phyloP scores from a whole-genome alignment of 1,284 basidiomycete species.

The Gymnopus androsaceus region DNA sequence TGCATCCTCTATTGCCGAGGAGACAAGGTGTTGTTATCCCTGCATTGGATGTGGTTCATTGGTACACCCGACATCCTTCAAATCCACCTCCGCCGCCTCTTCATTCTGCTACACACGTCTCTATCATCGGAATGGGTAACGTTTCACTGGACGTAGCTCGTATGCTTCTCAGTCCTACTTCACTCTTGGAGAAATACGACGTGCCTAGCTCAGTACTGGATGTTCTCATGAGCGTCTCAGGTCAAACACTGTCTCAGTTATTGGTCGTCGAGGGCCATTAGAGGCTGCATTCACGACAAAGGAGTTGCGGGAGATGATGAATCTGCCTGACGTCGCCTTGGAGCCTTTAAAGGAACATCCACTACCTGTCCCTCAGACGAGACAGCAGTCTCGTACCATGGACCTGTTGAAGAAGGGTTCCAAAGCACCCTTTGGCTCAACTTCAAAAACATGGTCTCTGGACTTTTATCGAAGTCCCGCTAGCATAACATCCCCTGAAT shows the following conservation, averaged over 20 bases:
- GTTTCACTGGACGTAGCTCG: constrained; percentile 94
- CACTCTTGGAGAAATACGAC: constrained; percentile 74
- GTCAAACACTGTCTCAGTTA: constrained; percentile 82
- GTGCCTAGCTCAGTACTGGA: constrained; percentile 79
- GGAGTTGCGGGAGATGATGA: constrained; percentile 90
- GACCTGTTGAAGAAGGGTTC: constrained; percentile 74
- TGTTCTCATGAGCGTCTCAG: constrained; percentile 59
- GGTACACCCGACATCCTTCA: constrained; percentile 95
- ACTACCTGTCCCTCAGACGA: constrained; percentile 45
- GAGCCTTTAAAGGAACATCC: constrained; percentile 51
- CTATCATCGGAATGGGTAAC: constrained; percentile 94
- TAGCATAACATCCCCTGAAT: constrained; percentile 43
- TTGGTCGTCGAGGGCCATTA: constrained; percentile 85
- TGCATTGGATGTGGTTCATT: constrained; percentile 89
- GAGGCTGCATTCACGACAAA: constrained; percentile 95
- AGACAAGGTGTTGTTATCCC: constrained; percentile 41
- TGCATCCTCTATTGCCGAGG: constrained; percentile 43
- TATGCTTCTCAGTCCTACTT: constrained; percentile 76
- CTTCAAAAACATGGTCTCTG: constrained; percentile 74
- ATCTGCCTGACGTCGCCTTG: constrained; percentile 73
- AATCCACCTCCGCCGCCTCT: constrained; percentile 60
- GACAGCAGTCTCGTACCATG: constrained; percentile 70
- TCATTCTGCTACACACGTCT: constrained; percentile 66
- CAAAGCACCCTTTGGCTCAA: constrained; percentile 46
- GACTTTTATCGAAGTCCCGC: constrained; percentile 79